Conservation (phyloP, 2,329 filamentous ascomycete genomes). For the Fusarium staphyleae region DNA sequence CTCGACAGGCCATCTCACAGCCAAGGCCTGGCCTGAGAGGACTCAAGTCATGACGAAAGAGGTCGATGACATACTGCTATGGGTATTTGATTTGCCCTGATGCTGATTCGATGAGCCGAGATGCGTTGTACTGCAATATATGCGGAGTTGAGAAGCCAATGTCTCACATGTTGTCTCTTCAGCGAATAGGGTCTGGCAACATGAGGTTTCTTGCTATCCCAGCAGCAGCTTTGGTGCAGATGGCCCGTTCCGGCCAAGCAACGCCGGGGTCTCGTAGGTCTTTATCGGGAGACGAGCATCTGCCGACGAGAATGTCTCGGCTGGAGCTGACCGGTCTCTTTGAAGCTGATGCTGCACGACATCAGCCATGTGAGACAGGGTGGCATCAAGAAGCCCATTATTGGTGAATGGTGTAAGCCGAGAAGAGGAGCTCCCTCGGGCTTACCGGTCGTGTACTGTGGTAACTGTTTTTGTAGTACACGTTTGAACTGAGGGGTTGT, state of each 20-base stretch:
- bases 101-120: slow-evolving; percentile 9
- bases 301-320: slow-evolving; percentile 21
- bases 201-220: background rate
- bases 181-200: slow-evolving; percentile 3
- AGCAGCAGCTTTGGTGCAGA: slow-evolving; percentile 3
- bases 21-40: background rate
- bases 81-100: background rate
- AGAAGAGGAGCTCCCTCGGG: background rate
- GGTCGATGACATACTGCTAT: background rate
- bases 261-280: background rate
- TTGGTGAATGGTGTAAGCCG: slow-evolving; percentile 8
- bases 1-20: background rate
- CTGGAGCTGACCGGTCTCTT: slow-evolving; percentile 22
- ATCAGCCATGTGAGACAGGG: slow-evolving; percentile 3
- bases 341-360: background rate
- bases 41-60: background rate
- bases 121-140: slow-evolving; percentile 1
- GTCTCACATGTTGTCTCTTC: slow-evolving; percentile 12
- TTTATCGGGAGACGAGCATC: slow-evolving; percentile 13
- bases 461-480: background rate
- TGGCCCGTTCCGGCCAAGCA: slow-evolving; percentile 30
- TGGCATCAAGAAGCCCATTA: background rate
- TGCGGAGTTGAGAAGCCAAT: slow-evolving; percentile 4
- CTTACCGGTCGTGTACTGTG: background rate
- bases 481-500: slow-evolving; percentile 20